A percentile compares a stretch with the other conserved stretches of the same genome.
These are phyloP conservation scores for Termitomyces bulborhizus DNA, from an alignment of 768 basidiomycete genomes.

Conservation along the genomic window DNA sequence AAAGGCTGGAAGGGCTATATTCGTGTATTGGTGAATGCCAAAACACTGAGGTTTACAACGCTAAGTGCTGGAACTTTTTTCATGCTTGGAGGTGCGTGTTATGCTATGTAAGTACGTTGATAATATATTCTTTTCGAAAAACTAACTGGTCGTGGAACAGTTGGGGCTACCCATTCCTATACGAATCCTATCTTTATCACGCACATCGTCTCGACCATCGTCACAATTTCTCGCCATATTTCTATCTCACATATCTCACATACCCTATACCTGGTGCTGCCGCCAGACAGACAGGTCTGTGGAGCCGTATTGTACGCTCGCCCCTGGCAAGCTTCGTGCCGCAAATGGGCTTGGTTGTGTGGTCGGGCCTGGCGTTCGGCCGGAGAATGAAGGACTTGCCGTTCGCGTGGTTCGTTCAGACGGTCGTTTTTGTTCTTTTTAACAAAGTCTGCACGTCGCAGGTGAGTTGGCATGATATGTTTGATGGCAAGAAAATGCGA, in stretches of 20 bases:
- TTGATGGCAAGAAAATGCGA: neutral
- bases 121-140: neutral
- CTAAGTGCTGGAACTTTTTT: conserved; percentile 68
- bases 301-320: conserved; percentile 50
- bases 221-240: conserved; percentile 98
- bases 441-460: conserved; percentile 99
- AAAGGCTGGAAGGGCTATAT: conserved; percentile 24
- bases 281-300: conserved; percentile 17
- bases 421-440: conserved; percentile 86
- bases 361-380: conserved; percentile 70
- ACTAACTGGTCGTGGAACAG: conserved; percentile 31
- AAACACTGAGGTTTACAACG: conserved; percentile 58
- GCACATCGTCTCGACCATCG: conserved; percentile 88
- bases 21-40: conserved; percentile 37
- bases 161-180: conserved; percentile 91
- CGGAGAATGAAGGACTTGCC: conserved; percentile 51
- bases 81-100: conserved; percentile 56
- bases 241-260: conserved; percentile 89
- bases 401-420: conserved; percentile 91
- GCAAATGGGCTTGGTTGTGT: conserved; percentile 68
- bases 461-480: conserved; percentile 31
- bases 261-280: conserved; percentile 41
- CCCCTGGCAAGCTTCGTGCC: conserved; percentile 80
- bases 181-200: conserved; percentile 93
- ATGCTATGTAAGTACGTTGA: conserved; percentile 55